Evolutionary conservation across 2,329 filamentous ascomycete species (phyloP).

Genomic region (Fusarium sp.): DNA sequence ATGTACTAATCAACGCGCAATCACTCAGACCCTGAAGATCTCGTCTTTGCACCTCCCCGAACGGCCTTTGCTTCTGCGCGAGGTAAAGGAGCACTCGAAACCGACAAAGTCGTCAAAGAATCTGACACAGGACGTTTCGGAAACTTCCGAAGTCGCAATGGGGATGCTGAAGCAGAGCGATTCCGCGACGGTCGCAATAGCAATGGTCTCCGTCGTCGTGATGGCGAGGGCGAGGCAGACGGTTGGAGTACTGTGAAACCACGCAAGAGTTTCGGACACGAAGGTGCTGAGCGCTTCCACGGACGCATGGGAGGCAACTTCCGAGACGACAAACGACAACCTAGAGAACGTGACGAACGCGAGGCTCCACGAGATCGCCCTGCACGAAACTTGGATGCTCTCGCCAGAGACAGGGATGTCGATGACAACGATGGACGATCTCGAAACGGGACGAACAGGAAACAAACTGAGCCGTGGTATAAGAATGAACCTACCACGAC

Average conservation of each 20-base stretch:
- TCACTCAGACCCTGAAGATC: slow-evolving; percentile 76
- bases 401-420: slow-evolving; percentile 63
- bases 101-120: slow-evolving; percentile 67
- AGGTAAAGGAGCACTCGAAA: slow-evolving; percentile 64
- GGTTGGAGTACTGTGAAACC: slow-evolving; percentile 82
- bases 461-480: slow-evolving; percentile 81
- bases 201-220: slow-evolving; percentile 66
- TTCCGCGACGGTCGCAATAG: slow-evolving; percentile 64
- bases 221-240: slow-evolving; percentile 73
- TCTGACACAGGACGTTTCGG: slow-evolving; percentile 70
- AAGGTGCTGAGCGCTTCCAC: slow-evolving; percentile 78
- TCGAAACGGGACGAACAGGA: slow-evolving; percentile 75
- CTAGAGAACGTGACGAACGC: slow-evolving; percentile 69
- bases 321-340: slow-evolving; percentile 59
- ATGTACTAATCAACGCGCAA: slow-evolving; percentile 33
- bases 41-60: slow-evolving; percentile 87
- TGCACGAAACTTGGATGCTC: slow-evolving; percentile 64
- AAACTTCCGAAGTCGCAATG: slow-evolving; percentile 65
- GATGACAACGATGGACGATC: slow-evolving; percentile 69
- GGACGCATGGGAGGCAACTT: slow-evolving; percentile 71
- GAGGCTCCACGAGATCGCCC: slow-evolving; percentile 64
- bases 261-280: slow-evolving; percentile 78
- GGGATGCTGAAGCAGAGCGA: slow-evolving; percentile 65
- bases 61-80: slow-evolving; percentile 85
- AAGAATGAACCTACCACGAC: slow-evolving; percentile 64